Evolutionary conservation across 2,329 filamentous ascomycete species (phyloP), one percentile per base, ranked within the genome.

Genomic region (Penicillium sp.): DNA sequence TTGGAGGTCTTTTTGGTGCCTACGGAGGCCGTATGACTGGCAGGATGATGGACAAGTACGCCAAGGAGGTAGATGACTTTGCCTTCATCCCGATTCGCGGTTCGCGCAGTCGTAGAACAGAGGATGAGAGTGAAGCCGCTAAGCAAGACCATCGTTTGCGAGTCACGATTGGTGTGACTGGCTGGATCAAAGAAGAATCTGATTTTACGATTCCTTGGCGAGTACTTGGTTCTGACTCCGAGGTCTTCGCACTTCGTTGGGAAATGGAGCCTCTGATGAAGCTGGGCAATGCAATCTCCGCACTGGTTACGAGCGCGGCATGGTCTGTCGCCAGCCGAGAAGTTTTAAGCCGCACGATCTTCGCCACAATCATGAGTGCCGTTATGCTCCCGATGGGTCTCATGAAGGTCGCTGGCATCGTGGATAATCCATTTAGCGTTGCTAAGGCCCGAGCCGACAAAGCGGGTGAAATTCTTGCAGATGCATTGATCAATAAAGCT

Each of bases 1-100:
- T 96, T 28, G 93, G 92, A 15, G 85, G 88, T 34, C 76, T 97
- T 36, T 96, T 97, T 65, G 94, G 94, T 8, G 89, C 94, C n/a
- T 96, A 95, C 67, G 89, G 89, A 41, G 85, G 87, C 1, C 84
- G 86, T 33, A 92, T 95, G 80, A 89, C 88, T 0, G 85, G 86
- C 47, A 87, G 91, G 69, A 90, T 92, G 79, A 88, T 96, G 80
- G 90, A 96, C 59, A 80, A 86, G n/a, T 95, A 95, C 68, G 83
- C 88, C 10, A 85, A 85, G 61, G 90, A 96, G 59, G 86, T 97
- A 15, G 85, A 90, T 63, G 92, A 97, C 66, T 95, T 96, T 70
- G 90, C 85, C 0, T 89, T 97, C 63, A 73, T 96, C 10, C 89
- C 90, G 0, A 77, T 95, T 15, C 83, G 85, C 47, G 81, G 81